Evolutionary conservation across 208 protist genomes (phyloP).

Genomic region (Porcisia deanei): DNA sequence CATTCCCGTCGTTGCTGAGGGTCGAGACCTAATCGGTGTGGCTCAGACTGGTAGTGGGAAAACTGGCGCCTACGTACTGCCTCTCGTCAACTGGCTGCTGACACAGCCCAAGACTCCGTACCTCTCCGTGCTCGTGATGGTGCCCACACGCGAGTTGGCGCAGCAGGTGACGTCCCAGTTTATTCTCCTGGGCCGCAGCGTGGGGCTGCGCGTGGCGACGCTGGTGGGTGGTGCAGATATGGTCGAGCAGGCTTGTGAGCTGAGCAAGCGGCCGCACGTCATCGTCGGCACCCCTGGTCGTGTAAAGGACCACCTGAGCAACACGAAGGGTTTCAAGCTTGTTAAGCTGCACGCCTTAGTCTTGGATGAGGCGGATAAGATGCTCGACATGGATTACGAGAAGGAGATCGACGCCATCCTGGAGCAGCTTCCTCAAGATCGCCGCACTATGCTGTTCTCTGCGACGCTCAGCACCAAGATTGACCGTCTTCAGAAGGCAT

Average conservation of each 20-base stretch:
- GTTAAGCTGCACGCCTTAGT: constrained; percentile 95
- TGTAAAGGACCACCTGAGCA: constrained; percentile 97
- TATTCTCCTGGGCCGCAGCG: constrained; percentile 87
- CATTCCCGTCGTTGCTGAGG: constrained; percentile 93
- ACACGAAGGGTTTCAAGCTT: constrained; percentile 98
- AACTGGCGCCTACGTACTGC: constrained; percentile 98
- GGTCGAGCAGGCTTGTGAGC: constrained; percentile 94
- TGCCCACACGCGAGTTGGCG: constrained; percentile 98
- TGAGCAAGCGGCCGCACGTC: constrained; percentile 96
- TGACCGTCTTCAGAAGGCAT: constrained; percentile 97
- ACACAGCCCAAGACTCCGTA: constrained; percentile 88
- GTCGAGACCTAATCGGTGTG: constrained; percentile 96
- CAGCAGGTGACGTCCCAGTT: constrained; percentile 97
- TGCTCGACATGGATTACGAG: constrained; percentile 99
- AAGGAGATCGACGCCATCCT: constrained; percentile 98
- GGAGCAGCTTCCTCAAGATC: constrained; percentile 86
- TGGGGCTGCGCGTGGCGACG: constrained; percentile 88
- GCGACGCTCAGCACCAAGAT: constrained; percentile 99
- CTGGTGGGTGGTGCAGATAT: constrained; percentile 96
- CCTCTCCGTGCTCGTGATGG: constrained; percentile 93
- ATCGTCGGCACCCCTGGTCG: constrained; percentile 98
- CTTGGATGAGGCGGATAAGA: constrained; percentile 98
- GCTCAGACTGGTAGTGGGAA: constrained; percentile 99
- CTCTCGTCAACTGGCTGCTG: constrained; percentile 98
- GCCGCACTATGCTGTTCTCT: constrained; percentile 97